Evolutionary conservation across 2,329 filamentous ascomycete genomes (phyloP).

Genomic region (Cladosporium velox): DNA sequence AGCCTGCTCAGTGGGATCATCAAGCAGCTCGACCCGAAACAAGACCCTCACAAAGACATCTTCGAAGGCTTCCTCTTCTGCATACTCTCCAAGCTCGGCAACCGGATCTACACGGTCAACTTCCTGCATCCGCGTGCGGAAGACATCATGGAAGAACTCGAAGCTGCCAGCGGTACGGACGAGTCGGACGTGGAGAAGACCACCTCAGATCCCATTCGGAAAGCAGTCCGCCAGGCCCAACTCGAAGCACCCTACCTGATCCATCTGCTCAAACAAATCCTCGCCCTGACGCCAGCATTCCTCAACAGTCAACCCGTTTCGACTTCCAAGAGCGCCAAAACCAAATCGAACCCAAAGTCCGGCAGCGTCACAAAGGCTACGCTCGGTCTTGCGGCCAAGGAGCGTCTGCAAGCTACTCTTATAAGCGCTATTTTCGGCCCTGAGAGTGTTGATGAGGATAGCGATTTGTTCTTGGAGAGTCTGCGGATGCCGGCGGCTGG

Average conservation of each 20-base stretch:
- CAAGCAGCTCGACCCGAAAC: constrained; percentile 39
- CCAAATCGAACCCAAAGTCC: constrained; percentile 30
- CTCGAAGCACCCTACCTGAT: constrained; percentile 47
- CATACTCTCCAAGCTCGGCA: constrained; percentile 43
- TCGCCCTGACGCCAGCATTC: constrained; percentile 42
- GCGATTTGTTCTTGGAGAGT: constrained; percentile 46
- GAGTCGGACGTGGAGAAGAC: too few species aligned
- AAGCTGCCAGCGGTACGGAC: constrained; percentile 22
- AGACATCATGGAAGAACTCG: constrained; percentile 4
- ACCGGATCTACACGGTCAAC: constrained; percentile 41
- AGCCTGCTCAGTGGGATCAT: constrained; percentile 42
- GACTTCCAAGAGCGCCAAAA: constrained; percentile 30
- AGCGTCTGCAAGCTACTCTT: constrained; percentile 49
- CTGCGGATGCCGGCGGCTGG: constrained; percentile 43
- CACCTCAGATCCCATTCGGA: not conserved
- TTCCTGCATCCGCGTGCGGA: constrained; percentile 38
- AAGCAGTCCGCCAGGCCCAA: constrained; percentile 27
- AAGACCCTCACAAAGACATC: constrained; percentile 40
- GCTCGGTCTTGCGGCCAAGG: constrained; percentile 42
- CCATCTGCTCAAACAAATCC: constrained; percentile 43
- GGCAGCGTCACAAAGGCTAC: constrained; percentile 35
- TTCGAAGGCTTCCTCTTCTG: constrained; percentile 49
- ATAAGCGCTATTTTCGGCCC: constrained; percentile 47
- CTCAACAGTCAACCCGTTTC: constrained; percentile 26
- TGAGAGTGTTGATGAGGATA: constrained; percentile 30